Evolutionary conservation across 345 rosid species (phyloP).

Genomic region (Pseudoturritis turrita): DNA sequence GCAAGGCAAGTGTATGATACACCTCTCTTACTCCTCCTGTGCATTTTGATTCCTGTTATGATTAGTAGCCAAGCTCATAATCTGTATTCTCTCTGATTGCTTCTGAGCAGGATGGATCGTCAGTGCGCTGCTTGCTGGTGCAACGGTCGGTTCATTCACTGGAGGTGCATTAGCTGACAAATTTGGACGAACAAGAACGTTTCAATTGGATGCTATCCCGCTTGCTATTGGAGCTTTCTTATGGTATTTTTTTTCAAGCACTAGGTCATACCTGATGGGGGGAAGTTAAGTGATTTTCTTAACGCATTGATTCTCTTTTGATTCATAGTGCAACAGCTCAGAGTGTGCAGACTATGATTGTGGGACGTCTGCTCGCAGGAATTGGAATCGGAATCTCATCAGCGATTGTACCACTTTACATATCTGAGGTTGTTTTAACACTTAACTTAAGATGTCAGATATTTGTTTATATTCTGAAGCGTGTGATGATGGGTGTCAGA

Average conservation of each 20-base stretch:
- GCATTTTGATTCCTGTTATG: background rate
- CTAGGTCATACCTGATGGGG: background rate
- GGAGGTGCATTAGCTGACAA: slow-evolving; percentile 94
- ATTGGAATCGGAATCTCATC: slow-evolving; percentile 97
- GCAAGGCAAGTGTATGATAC: slow-evolving; percentile 60
- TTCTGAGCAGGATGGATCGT: slow-evolving; percentile 86
- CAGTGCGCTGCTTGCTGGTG: slow-evolving; percentile 95
- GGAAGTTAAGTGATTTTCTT: background rate
- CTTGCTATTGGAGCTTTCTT: slow-evolving; percentile 82
- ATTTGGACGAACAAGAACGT: slow-evolving; percentile 91
- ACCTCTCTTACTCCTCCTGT: background rate
- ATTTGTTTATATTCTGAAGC: slow-evolving; percentile 7
- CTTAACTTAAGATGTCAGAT: background rate
- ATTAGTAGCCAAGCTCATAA: slow-evolving; percentile 5
- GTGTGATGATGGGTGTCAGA: slow-evolving; percentile 39
- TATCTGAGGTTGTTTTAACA: slow-evolving; percentile 76
- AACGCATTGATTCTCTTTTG: slow-evolving; percentile 14
- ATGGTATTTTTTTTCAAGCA: slow-evolving; percentile 40
- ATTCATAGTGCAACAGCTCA: slow-evolving; percentile 78
- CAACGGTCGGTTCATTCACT: slow-evolving; percentile 90
- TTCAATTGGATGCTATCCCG: slow-evolving; percentile 92
- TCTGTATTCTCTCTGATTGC: background rate
- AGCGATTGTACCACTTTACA: slow-evolving; percentile 95
- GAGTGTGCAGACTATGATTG: slow-evolving; percentile 84
- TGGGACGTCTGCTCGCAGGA: slow-evolving; percentile 96